Base-by-base conservation (phyloP, 177 flowering plant genomes). In the Vitis hybrid region DNA sequence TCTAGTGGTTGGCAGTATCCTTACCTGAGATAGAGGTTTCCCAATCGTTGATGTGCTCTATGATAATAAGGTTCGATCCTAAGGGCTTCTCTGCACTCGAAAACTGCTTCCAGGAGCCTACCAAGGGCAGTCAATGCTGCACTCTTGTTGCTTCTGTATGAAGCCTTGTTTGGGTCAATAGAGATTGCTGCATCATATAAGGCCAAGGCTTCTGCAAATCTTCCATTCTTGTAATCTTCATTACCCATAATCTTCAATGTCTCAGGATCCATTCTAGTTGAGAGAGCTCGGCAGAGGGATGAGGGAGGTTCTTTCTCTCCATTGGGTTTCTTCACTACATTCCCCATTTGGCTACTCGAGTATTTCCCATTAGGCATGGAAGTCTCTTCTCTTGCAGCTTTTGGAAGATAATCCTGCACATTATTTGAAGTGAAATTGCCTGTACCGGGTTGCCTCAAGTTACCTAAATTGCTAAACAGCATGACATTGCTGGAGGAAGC, bases 401-500 rank as follows among this genome's bases (percentile, higher is more conserved):
- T 83, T 2, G 88, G 87, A 0, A 81, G 80, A n/a, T 80, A 63
- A 75, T 83, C 88, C 12, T 76, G 63, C 52, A 73, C 75, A 65
- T 73, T 77, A 28, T 68, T 56, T 1, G 73, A 11, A 64, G 68
- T 75, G 1, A 71, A 17, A 50, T 72, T 75, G 0, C 47, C 66
- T 1, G 53, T 67, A 4, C 82, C 85, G 11, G 79, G 79, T 64
- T 84, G 90, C 72, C 88, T 84, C 67, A 93, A 57, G 59, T 92
- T 95, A 3, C 99, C 99, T 75, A 96, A 78, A 74, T 87, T 83
- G 1, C 94, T 86, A 50, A 56, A 72, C 33, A 94, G 77, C 94
- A 90, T 92, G 12, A 95, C 88, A 70, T 93, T 93, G 77, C 97
- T 74, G 0, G 97, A 90, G 0, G 98, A 92, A n/a, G 94, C 96